Percentiles rank a stretch among this genome's conserved stretches.
Evolutionary conservation across 371 early-diverging fungal species (phyloP).

Genomic region (Parasitella parasitica): DNA sequence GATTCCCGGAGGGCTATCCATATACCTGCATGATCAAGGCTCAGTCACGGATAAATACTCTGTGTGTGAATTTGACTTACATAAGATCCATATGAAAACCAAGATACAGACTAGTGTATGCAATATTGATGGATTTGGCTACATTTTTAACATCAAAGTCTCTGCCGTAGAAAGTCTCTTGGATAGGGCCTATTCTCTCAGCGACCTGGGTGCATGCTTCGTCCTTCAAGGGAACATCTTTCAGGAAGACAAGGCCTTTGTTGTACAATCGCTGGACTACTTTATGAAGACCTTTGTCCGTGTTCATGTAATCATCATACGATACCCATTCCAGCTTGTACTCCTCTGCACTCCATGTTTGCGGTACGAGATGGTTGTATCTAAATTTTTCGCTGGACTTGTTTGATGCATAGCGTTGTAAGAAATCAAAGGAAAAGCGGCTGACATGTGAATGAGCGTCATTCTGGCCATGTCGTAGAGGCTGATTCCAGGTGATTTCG

Average conservation of each 20-base stretch:
- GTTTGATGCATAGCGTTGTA: conserved; percentile 36
- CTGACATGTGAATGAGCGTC: conserved; percentile 39
- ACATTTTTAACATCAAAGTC: conserved; percentile 84
- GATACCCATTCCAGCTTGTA: conserved; percentile 53
- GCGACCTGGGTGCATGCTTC: conserved; percentile 60
- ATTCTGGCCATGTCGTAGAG: conserved; percentile 37
- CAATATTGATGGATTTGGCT: conserved; percentile 82
- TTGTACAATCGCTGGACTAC: conserved; percentile 63
- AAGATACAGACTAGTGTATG: conserved; percentile 81
- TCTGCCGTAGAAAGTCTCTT: conserved; percentile 83
- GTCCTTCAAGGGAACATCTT: conserved; percentile 65
- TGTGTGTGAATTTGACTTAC: conserved; percentile 47
- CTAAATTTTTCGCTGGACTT: conserved; percentile 30
- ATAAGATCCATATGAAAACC: conserved; percentile 93
- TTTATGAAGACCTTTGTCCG: conserved; percentile 53
- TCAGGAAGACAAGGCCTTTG: conserved; percentile 74
- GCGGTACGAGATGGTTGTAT: conserved; percentile 37
- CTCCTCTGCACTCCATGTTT: conserved; percentile 53
- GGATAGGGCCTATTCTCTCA: conserved; percentile 71
- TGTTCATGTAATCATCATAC: conserved; percentile 66
- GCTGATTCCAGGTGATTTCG: conserved; percentile 44
- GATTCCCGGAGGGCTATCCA: conserved; percentile 84
- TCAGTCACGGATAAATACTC: neutral
- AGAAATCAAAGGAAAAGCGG: conserved; percentile 40
- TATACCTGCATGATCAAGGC: conserved; percentile 26